Evolutionary conservation across 768 basidiomycete species (phyloP).

Genomic region (Boletellus emodensis): DNA sequence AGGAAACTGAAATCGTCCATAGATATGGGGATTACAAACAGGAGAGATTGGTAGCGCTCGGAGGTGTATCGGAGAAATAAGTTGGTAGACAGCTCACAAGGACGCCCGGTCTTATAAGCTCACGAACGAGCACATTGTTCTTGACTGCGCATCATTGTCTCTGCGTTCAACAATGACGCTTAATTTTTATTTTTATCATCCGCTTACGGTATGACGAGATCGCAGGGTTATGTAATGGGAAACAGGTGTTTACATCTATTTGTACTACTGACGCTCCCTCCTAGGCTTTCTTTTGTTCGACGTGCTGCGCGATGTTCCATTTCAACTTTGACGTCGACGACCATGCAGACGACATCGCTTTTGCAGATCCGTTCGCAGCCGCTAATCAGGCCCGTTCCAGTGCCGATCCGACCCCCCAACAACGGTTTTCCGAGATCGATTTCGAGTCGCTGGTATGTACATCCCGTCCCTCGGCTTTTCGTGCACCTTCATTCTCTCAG

Average conservation of each 20-base stretch:
- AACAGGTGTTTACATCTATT: too few relatives aligned
- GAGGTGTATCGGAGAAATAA: background rate
- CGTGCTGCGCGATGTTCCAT: conserved; percentile 33
- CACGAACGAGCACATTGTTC: background rate
- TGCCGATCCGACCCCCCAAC: background rate
- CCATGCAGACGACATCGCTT: conserved; percentile 27
- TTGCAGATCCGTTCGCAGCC: background rate
- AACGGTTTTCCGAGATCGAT: conserved; percentile 26
- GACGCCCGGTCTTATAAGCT: too few relatives aligned
- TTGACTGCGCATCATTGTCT: background rate
- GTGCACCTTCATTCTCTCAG: conserved; percentile 6
- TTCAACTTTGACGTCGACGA: conserved; percentile 61
- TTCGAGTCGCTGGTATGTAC: conserved; percentile 31
- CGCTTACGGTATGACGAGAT: background rate
- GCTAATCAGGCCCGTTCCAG: conserved; percentile 9
- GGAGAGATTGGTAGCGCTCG: background rate
- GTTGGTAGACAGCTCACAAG: background rate
- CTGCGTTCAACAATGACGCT: background rate
- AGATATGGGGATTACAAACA: background rate
- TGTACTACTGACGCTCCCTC: too few relatives aligned
- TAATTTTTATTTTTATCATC: background rate
- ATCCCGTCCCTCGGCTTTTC: background rate
- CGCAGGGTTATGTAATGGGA: too few relatives aligned
- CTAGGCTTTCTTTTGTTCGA: background rate
- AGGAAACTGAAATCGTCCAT: conserved; percentile 9